These are phyloP conservation scores for Mucor irregularis DNA, from an alignment of 371 early-diverging fungal genomes.

Conservation along the genomic window DNA sequence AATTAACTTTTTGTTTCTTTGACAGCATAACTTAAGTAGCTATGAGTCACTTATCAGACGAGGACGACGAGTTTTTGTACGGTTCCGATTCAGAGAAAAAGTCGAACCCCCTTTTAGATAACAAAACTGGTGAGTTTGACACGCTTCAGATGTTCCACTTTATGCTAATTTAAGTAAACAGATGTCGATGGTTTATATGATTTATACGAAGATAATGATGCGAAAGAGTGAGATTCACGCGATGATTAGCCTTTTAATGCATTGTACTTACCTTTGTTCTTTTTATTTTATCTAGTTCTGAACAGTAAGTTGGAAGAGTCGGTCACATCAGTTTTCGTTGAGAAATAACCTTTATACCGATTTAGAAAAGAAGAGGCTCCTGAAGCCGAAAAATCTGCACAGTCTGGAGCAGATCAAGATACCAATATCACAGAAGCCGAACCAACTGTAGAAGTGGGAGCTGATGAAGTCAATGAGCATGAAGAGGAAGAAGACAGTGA, in stretches of 20 bases:
- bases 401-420: neutral
- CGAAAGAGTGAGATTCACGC: slow-evolving; percentile 17
- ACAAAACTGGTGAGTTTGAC: slow-evolving; percentile 11
- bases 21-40: too few species aligned
- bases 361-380: slow-evolving; percentile 23
- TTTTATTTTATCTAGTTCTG: slow-evolving; percentile 3
- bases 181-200: slow-evolving; percentile 28
- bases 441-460: neutral
- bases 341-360: too few species aligned
- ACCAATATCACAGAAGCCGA: neutral
- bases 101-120: neutral
- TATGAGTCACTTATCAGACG: slow-evolving; percentile 22
- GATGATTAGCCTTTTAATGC: neutral
- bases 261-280: neutral
- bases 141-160: neutral
- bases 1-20: too few species aligned
- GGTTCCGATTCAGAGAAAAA: slow-evolving; percentile 14
- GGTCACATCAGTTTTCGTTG: neutral
- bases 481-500: slow-evolving; percentile 51
- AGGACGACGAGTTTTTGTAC: slow-evolving; percentile 30
- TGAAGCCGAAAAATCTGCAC: neutral
- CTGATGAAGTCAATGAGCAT: slow-evolving; percentile 19
- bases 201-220: slow-evolving; percentile 20
- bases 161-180: neutral
- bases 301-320: slow-evolving; percentile 10